Evolutionary conservation across 306 rosid species (phyloP).

Genomic region (Corylus heterophylla): DNA sequence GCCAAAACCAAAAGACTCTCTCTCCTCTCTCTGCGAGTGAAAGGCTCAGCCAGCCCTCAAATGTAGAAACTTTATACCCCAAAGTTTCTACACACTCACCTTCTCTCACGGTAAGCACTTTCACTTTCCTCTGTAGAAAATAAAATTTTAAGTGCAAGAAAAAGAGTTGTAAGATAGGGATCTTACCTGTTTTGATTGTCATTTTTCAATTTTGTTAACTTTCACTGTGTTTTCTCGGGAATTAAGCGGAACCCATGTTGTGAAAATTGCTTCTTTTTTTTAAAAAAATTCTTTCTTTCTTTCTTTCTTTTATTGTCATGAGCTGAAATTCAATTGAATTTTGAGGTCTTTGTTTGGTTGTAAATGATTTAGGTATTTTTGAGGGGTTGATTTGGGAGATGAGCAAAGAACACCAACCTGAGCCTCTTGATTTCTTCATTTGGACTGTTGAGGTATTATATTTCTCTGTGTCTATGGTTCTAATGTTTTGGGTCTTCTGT

Average conservation of each 20-base stretch:
- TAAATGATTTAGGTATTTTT: conserved; percentile 43
- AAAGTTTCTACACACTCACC: conserved; percentile 9
- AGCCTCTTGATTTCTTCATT: conserved; percentile 99
- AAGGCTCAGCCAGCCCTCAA: conserved; percentile 30
- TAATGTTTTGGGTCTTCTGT: not conserved
- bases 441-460: conserved; percentile 94
- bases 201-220: not conserved
- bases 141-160: not conserved
- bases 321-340: not conserved
- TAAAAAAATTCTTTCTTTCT: not conserved
- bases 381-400: conserved; percentile 58
- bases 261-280: not conserved
- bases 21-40: conserved; percentile 13
- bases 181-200: conserved; percentile 34
- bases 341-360: conserved; percentile 19
- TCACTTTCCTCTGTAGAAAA: not conserved
- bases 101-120: conserved; percentile 48
- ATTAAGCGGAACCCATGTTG: not conserved
- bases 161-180: conserved; percentile 31
- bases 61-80: conserved; percentile 51
- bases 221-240: conserved; percentile 21
- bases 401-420: conserved; percentile 86
- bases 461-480: conserved; percentile 3
- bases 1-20: not conserved
- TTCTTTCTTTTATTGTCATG: not conserved